These are phyloP conservation scores for Teratosphaeria pseudoeucalypti DNA, from an alignment of 2,329 filamentous ascomycete species.

Conservation along the genomic window DNA sequence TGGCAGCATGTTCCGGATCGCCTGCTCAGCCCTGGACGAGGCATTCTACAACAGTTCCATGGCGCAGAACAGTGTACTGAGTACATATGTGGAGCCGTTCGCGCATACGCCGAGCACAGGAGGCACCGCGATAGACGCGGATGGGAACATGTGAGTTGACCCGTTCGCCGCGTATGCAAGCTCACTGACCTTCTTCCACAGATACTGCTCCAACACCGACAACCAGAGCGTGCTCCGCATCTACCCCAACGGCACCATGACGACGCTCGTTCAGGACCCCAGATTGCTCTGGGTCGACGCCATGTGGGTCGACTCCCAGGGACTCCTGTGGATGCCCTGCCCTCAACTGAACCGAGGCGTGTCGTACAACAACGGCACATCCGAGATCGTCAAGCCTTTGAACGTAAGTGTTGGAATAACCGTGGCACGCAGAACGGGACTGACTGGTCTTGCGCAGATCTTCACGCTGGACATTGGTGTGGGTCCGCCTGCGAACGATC, in stretches of 20 bases:
- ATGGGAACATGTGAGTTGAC: conserved; percentile 22
- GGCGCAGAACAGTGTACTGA: conserved; percentile 12
- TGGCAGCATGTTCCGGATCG: conserved; percentile 27
- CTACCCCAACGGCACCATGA: conserved; percentile 19
- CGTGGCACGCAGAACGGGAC: background rate
- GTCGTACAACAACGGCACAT: background rate
- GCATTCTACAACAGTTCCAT: conserved; percentile 26
- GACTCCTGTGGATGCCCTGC: background rate
- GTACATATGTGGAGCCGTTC: conserved; percentile 20
- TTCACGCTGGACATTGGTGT: background rate
- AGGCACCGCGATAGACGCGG: conserved; percentile 29
- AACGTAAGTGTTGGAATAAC: background rate
- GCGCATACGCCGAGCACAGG: conserved; percentile 28
- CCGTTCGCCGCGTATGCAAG: background rate
- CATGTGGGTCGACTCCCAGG: conserved; percentile 16
- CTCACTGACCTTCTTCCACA: background rate
- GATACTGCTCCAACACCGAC: conserved; percentile 27
- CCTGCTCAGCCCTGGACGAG: conserved; percentile 25
- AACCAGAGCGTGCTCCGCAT: conserved; percentile 19
- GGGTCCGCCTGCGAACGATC: background rate
- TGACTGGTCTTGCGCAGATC: background rate
- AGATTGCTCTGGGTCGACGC: conserved; percentile 23
- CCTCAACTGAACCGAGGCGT: background rate
- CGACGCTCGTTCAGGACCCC: conserved; percentile 18
- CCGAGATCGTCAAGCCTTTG: background rate